phyloP scores from a whole-genome alignment of 805 yeast species.

The Spathaspora girioi region DNA sequence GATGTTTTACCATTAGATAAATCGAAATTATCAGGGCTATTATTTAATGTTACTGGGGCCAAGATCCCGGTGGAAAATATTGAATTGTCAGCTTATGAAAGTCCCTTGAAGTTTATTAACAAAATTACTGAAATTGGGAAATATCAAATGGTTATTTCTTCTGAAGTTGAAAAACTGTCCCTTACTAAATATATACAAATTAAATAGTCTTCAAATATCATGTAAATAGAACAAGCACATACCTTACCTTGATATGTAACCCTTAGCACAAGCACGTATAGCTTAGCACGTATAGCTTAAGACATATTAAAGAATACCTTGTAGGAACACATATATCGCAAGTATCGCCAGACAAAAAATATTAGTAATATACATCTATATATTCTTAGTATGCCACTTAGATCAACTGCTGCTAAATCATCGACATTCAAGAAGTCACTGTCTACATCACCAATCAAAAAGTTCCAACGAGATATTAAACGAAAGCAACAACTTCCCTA shows the following conservation, averaged over 20 bases:
- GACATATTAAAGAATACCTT: too few relatives aligned
- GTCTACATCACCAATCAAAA: conserved; percentile 22
- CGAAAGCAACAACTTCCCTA: conserved; percentile 24
- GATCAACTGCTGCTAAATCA: conserved; percentile 39
- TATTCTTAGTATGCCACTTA: not conserved
- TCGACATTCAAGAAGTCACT: conserved; percentile 24
- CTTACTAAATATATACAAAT: conserved; percentile 5
- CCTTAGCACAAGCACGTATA: too few relatives aligned
- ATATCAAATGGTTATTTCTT: conserved; percentile 13
- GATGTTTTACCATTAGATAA: conserved; percentile 25
- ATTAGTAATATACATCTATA: too few relatives aligned
- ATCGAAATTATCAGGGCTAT: conserved; percentile 17
- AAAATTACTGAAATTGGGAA: conserved; percentile 18
- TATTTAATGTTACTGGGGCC: conserved; percentile 29
- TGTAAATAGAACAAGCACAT: conserved; percentile 2
- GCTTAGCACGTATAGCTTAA: too few relatives aligned
- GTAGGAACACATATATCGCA: too few relatives aligned
- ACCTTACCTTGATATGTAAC: not conserved
- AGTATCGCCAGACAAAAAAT: too few relatives aligned
- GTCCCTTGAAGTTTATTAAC: conserved; percentile 6
- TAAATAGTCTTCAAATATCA: conserved; percentile 2
- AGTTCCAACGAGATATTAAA: conserved; percentile 19
- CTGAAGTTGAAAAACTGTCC: conserved; percentile 3
- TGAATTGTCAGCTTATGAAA: conserved; percentile 9
- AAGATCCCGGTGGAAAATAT: conserved; percentile 24